Percentiles rank a stretch among this genome's conserved stretches.
These are phyloP conservation scores for Rhynchospora breviuscula DNA, from an alignment of 176 grass and related monocot genomes.

Conservation along the genomic window DNA sequence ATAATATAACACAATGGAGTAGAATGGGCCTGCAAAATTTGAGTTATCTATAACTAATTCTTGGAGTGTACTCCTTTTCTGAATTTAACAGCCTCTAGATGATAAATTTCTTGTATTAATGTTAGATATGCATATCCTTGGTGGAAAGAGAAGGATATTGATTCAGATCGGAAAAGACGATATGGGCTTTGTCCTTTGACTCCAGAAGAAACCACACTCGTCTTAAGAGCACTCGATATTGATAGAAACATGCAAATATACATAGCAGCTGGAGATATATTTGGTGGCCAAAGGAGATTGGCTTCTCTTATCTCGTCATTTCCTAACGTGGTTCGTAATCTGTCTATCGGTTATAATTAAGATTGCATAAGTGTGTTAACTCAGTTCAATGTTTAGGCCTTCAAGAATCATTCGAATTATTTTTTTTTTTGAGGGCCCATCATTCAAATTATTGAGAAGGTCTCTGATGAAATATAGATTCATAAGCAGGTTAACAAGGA, in stretches of 20 bases:
- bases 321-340: conserved; percentile 63
- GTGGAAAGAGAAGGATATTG: conserved; percentile 95
- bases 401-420: not conserved
- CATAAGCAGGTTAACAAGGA: conserved; percentile 72
- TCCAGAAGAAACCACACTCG: conserved; percentile 78
- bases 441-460: not conserved
- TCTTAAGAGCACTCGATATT: conserved; percentile 72
- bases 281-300: conserved; percentile 71
- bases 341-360: not conserved
- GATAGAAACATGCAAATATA: conserved; percentile 85
- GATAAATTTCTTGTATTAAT: conserved; percentile 19
- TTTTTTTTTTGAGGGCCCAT: no score
- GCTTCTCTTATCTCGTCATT: conserved; percentile 57
- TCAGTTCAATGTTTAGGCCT: not conserved
- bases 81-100: not conserved
- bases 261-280: conserved; percentile 91
- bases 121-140: conserved; percentile 92
- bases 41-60: not conserved
- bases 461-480: not conserved
- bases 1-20: not conserved
- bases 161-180: conserved; percentile 79
- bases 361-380: not conserved
- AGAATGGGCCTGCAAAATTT: not conserved
- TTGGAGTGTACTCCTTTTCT: not conserved
- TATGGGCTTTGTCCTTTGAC: conserved; percentile 90